Conservation (phyloP, 495 filamentous ascomycete genomes). For the Articulospora tetracladia region DNA sequence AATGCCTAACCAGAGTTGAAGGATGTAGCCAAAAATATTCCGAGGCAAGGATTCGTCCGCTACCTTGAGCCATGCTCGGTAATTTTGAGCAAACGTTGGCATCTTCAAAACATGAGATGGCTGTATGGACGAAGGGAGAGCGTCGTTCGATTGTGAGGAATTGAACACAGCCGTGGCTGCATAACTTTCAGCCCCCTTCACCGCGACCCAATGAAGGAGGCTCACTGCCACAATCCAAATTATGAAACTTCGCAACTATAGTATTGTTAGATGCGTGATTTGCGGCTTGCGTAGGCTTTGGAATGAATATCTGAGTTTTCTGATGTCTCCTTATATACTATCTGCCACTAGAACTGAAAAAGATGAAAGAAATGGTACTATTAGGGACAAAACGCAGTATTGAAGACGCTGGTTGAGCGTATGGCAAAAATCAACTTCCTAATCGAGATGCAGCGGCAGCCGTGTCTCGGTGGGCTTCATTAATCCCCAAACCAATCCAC, state of each 20-base stretch:
- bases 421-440: neutral
- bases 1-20: constrained; percentile 8
- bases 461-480: neutral
- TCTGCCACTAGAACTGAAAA: no score
- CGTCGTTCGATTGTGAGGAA: neutral
- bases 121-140: no score
- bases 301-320: no score
- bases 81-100: constrained; percentile 1
- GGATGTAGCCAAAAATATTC: constrained; percentile 16
- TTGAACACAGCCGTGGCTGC: neutral
- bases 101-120: neutral
- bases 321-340: no score
- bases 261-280: no score
- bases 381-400: neutral
- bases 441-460: no score
- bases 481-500: neutral
- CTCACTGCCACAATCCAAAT: no score
- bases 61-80: constrained; percentile 17
- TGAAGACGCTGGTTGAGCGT: neutral
- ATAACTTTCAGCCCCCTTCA: neutral
- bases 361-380: no score
- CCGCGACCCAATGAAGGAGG: no score
- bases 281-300: no score
- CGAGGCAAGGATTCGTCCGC: constrained; percentile 17
- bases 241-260: no score